Evolutionary conservation across 176 grass and related monocot genomes (phyloP).

Genomic region (sorghum (Sorghum bicolor)): Sorghum_bicolor_NCBIv3 NC_012875.2:51032001-51032500

Average conservation of each 20-base stretch:
- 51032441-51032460: too few species aligned
- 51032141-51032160: not conserved
- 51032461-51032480: not conserved
- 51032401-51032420: not conserved
- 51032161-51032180: not conserved
- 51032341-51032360: constrained; percentile 9
- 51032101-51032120: not conserved
- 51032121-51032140: not conserved
- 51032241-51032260: not conserved
- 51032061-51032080: not conserved
- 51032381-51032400: not conserved
- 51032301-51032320: constrained; percentile 64
- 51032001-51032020: not conserved
- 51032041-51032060: not conserved
- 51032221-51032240: not conserved
- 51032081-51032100: not conserved
- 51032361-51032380: not conserved
- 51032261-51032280: constrained; percentile 16
- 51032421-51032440: too few species aligned
- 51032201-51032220: not conserved
- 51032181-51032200: not conserved
- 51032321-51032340: constrained; percentile 63
- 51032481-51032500: not conserved
- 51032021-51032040: not conserved
- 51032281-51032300: constrained; percentile 77